These are phyloP conservation scores for Phoenix roebelenii DNA, from an alignment of 176 grass and related monocot species.

Conservation along the genomic window DNA sequence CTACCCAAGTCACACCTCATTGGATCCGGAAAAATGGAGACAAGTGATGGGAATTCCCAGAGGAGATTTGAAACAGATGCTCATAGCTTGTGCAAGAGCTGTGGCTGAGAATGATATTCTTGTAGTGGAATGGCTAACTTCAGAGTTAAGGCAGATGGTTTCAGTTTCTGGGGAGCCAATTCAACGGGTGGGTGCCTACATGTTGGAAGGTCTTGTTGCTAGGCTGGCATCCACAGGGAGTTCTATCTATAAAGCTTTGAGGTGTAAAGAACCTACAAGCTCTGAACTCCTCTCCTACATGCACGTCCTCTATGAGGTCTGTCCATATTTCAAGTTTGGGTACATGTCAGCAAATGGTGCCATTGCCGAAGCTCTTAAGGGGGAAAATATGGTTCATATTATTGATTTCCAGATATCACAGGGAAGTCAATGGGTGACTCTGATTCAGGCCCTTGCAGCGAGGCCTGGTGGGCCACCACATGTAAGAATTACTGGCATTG, in stretches of 20 bases:
- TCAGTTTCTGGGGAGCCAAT: slow-evolving; percentile 77
- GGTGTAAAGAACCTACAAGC: slow-evolving; percentile 73
- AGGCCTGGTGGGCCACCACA: slow-evolving; percentile 53
- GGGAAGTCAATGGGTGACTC: slow-evolving; percentile 70
- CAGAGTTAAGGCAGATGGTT: slow-evolving; percentile 74
- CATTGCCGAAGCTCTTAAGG: slow-evolving; percentile 68
- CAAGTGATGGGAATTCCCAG: slow-evolving; percentile 38
- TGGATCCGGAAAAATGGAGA: slow-evolving; percentile 39
- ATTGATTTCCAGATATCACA: slow-evolving; percentile 96
- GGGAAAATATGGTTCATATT: slow-evolving; percentile 73
- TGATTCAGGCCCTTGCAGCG: slow-evolving; percentile 74
- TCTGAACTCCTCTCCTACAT: slow-evolving; percentile 92
- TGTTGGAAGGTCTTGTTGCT: slow-evolving; percentile 90
- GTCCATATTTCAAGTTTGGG: slow-evolving; percentile 93
- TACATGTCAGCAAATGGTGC: slow-evolving; percentile 84
- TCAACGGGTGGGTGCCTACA: slow-evolving; percentile 76
- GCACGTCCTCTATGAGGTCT: slow-evolving; percentile 84
- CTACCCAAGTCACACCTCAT: slow-evolving; percentile 13
- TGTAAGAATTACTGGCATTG: slow-evolving; percentile 73
- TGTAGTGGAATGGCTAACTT: slow-evolving; percentile 34
- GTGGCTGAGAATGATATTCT: slow-evolving; percentile 48
- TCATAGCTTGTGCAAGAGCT: slow-evolving; percentile 70
- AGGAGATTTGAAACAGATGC: slow-evolving; percentile 62
- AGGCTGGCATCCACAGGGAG: slow-evolving; percentile 59
- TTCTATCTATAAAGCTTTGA: slow-evolving; percentile 88